These are phyloP conservation scores for Tulasnella sp. DNA, from an alignment of 768 basidiomycete genomes.

Conservation along the genomic window DNA sequence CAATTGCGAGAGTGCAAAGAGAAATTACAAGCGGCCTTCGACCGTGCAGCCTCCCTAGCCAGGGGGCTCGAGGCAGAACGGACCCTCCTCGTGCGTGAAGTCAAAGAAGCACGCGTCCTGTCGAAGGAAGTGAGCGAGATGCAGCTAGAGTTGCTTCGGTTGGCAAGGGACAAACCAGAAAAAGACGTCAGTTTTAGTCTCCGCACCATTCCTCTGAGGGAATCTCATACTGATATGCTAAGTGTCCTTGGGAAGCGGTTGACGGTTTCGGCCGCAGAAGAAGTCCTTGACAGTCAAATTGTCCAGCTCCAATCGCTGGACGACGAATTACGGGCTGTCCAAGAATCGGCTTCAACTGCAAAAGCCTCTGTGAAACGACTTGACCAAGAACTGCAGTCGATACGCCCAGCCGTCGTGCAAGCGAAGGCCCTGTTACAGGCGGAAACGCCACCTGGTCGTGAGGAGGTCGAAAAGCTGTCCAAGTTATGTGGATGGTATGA, in stretches of 20 bases:
- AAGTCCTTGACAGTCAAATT: constrained; percentile 12
- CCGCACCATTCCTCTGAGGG: neutral
- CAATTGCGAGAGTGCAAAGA: constrained; percentile 1
- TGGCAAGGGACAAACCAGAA: constrained; percentile 11
- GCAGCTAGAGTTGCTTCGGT: constrained; percentile 7
- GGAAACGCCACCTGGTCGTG: neutral
- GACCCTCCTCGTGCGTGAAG: neutral
- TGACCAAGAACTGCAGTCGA: neutral
- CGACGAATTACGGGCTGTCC: constrained; percentile 4
- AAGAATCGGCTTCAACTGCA: neutral
- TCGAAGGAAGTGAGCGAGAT: constrained; percentile 14
- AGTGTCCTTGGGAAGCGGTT: neutral
- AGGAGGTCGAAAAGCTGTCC: constrained; percentile 7
- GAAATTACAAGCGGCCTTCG: constrained; percentile 5
- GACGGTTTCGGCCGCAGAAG: constrained; percentile 2
- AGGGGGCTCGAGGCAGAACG: constrained; percentile 3
- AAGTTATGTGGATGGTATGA: constrained; percentile 8
- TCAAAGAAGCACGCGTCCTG: constrained; percentile 1
- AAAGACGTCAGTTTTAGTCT: neutral
- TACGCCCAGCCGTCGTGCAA: constrained; percentile 3
- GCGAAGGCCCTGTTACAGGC: constrained; percentile 8
- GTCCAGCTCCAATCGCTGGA: constrained; percentile 13
- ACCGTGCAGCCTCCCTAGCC: neutral
- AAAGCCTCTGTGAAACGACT: neutral
- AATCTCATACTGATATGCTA: neutral